Percentiles rank a stretch among this genome's conserved stretches.
phyloP scores from a whole-genome alignment of 768 basidiomycete species.

The Lentinus brumalis region DNA sequence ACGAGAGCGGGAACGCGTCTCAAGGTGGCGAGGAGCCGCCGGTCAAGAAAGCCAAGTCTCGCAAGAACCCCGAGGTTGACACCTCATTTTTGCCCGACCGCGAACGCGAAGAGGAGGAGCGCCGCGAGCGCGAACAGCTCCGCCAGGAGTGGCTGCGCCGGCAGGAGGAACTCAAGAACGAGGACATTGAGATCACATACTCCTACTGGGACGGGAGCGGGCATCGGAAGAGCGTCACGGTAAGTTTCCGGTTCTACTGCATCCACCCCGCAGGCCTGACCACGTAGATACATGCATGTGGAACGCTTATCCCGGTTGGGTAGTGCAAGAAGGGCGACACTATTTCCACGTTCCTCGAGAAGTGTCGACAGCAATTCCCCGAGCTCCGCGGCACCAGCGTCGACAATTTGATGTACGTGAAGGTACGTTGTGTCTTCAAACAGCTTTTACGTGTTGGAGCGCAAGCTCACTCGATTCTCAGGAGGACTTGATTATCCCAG shows the following conservation, averaged over 20 bases:
- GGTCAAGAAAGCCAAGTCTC: conserved; percentile 74
- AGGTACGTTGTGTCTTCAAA: conserved; percentile 50
- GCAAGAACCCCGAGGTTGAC: conserved; percentile 96
- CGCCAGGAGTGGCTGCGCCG: conserved; percentile 84
- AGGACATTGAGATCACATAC: conserved; percentile 89
- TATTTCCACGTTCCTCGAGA: conserved; percentile 85
- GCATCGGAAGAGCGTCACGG: conserved; percentile 88
- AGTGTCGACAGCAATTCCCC: conserved; percentile 90
- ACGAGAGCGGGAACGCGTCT: conserved; percentile 38
- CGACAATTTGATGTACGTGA: conserved; percentile 99
- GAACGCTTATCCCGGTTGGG: not conserved
- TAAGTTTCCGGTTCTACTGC: conserved; percentile 43
- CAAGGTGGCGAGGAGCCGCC: conserved; percentile 43
- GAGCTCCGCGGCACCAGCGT: conserved; percentile 88
- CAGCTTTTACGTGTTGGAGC: not conserved
- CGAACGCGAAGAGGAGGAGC: conserved; percentile 93
- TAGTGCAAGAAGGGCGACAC: conserved; percentile 98
- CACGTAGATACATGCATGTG: conserved; percentile 26
- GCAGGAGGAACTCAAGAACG: conserved; percentile 68
- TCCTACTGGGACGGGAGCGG: conserved; percentile 99
- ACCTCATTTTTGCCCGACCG: conserved; percentile 98
- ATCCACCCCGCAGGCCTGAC: conserved; percentile 14
- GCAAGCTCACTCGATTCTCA: conserved; percentile 34
- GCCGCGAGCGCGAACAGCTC: conserved; percentile 84
- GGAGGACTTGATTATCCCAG: conserved; percentile 96